Evolutionary conservation across 352 stramenopile species (phyloP).

Genomic region (Phytophthora cryptogea): DNA sequence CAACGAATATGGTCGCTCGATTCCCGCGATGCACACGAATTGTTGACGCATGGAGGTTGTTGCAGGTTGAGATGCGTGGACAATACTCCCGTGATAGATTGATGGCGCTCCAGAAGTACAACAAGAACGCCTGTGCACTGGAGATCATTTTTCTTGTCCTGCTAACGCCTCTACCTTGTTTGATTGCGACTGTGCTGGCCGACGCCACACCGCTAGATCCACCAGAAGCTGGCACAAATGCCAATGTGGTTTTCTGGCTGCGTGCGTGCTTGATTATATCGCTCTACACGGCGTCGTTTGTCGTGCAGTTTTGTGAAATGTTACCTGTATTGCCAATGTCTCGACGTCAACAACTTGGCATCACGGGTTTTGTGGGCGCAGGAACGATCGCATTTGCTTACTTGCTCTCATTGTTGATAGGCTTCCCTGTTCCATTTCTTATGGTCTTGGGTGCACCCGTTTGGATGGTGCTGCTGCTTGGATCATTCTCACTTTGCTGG

Average conservation of each 20-base stretch:
- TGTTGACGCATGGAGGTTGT: not conserved
- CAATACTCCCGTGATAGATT: conserved; percentile 1
- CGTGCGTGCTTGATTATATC: conserved; percentile 1
- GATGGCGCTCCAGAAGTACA: conserved; percentile 11
- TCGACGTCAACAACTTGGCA: conserved; percentile 5
- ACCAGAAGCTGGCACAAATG: conserved; percentile 11
- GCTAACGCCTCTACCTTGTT: conserved; percentile 1
- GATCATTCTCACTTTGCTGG: conserved; percentile 2
- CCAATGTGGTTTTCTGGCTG: conserved; percentile 16
- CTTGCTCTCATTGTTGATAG: conserved; percentile 10
- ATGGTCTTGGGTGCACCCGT: conserved; percentile 9
- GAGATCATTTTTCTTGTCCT: conserved; percentile 2
- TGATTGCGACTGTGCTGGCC: conserved; percentile 4
- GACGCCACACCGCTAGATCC: conserved; percentile 5
- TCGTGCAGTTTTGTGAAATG: conserved; percentile 12
- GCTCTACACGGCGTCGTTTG: conserved; percentile 12
- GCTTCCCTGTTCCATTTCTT: conserved; percentile 25
- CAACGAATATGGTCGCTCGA: too few relatives aligned
- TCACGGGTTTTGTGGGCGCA: conserved; percentile 16
- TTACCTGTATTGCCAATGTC: conserved; percentile 12
- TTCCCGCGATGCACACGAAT: not conserved
- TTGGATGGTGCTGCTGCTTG: conserved; percentile 11
- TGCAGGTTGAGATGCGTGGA: not conserved
- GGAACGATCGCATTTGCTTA: conserved; percentile 7
- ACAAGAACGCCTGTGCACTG: not conserved